Evolutionary conservation across 139 green algal species (phyloP).

Genomic region (Chlamydomonas schloesseri): DNA sequence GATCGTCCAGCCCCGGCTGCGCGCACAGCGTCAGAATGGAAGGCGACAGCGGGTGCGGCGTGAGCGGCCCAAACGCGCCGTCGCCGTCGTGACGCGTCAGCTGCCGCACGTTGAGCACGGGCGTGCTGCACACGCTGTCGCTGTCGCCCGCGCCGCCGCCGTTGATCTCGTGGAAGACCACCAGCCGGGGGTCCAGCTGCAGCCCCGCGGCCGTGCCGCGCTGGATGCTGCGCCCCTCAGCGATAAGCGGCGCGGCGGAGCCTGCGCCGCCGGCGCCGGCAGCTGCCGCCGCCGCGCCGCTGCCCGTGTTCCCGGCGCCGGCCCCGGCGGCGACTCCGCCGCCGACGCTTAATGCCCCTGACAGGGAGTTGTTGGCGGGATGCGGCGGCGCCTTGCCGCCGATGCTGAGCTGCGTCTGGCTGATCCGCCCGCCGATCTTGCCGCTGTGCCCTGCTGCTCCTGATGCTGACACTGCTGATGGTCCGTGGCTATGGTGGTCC

Average conservation of each 20-base stretch:
- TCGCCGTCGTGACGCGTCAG: not conserved
- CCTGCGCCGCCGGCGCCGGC: not conserved
- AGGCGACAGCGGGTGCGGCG: slow-evolving; percentile 46
- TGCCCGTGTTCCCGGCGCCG: not conserved
- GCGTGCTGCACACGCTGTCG: slow-evolving; percentile 16
- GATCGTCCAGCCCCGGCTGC: not conserved
- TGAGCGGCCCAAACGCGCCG: slow-evolving; percentile 41
- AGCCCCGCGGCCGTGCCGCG: not conserved
- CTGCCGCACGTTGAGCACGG: not conserved
- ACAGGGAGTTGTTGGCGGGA: not conserved
- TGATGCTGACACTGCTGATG: not conserved
- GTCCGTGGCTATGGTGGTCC: not conserved
- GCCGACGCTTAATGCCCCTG: not conserved
- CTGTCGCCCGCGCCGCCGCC: not conserved
- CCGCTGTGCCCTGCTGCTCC: too few relatives aligned
- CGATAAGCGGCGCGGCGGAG: not conserved
- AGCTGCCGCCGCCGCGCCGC: not conserved
- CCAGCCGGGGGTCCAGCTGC: not conserved
- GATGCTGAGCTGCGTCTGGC: not conserved
- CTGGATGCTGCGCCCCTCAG: slow-evolving; percentile 40
- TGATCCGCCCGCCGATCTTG: not conserved
- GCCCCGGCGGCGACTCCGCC: too few relatives aligned
- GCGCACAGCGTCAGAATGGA: slow-evolving; percentile 54
- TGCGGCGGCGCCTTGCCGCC: slow-evolving; percentile 12
- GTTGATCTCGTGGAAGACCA: slow-evolving; percentile 13